Conservation (phyloP, 2,329 filamentous ascomycete genomes). For the Cladosporium sp. region DNA sequence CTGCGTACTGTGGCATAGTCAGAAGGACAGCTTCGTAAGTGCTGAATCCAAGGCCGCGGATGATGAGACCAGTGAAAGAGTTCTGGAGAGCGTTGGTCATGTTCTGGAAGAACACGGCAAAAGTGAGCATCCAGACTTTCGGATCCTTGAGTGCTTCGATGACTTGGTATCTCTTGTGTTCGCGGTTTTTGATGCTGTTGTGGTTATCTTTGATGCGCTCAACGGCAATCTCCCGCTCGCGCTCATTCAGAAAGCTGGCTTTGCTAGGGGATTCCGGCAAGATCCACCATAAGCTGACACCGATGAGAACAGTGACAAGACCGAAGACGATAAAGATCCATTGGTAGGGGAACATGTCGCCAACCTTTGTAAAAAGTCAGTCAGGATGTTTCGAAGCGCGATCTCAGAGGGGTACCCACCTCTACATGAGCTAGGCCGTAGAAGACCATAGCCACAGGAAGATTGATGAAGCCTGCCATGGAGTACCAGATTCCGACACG, state of each 20-base stretch:
- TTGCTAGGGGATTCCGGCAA: constrained; percentile 31
- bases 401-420: constrained; percentile 32
- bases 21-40: no score
- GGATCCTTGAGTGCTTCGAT: constrained; percentile 42
- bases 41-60: no score
- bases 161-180: constrained; percentile 46
- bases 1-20: not conserved
- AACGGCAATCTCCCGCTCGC: constrained; percentile 30
- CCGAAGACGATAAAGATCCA: constrained; percentile 45
- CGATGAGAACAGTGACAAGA: constrained; percentile 38
- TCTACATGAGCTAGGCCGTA: constrained; percentile 51
- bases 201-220: constrained; percentile 45
- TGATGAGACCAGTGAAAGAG: no score
- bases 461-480: constrained; percentile 56
- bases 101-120: no score
- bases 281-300: constrained; percentile 28
- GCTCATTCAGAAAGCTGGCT: constrained; percentile 22
- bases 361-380: constrained; percentile 47
- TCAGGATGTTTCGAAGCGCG: no score
- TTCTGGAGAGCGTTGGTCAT: no score
- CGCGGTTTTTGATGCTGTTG: constrained; percentile 50
- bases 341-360: no score
- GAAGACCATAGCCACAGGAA: constrained; percentile 53
- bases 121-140: constrained; percentile 34
- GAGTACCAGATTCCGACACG: constrained; percentile 60